Evolutionary conservation across 2,329 filamentous ascomycete species (phyloP), one percentile per base, ranked within the genome.

Genomic region (Leptographium flavum): DNA sequence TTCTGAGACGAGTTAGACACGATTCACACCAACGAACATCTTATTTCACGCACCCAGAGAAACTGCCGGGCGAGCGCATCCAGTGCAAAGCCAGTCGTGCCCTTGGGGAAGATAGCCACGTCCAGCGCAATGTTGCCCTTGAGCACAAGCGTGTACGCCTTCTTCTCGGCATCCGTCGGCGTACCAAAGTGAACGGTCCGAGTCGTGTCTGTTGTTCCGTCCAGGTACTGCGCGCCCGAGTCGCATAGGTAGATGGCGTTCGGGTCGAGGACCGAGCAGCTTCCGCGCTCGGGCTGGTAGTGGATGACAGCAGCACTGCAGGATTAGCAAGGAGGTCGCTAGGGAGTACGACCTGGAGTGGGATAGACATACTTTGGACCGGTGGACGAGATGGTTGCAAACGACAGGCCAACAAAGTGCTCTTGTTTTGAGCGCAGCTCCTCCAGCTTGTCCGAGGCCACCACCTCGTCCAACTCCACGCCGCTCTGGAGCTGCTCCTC

Each of bases 171-270:
- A 4, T 79, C 76, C 0, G 83, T 85, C 1, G 92, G 92, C 23
- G 79, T 73, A 39, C 87, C 86, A 59, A 96, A 96, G 58, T 98
- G 92, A 33, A 94, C 68, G 1, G 92, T 98, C 36, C 92, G 75
- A 5, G 92, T 98, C 0, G 87, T 94, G 58, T 98, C 92, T 0
- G 92, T 98, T 1, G 92, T 98, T 46, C 92, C 92, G 60, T 98
- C 92, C 3, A 83, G 71, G 57, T 90, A 98, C 61, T 98, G 92
- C n/a, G 85, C 92, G 21, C 92, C 92, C 21, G 92, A 96, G 62
- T 98, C 92, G 60, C 92, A 98, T 3, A 98, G 76, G 57, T 98
- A 98, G 47, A 98, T 78, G 14, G 81, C 79, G 7, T 79, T 77
- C 0, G 87, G 86, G 53, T 98, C 87, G 54, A 98, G 87, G 25